Conservation (phyloP, 2,329 filamentous ascomycete genomes). For the Diaporthe amygdali region DNA sequence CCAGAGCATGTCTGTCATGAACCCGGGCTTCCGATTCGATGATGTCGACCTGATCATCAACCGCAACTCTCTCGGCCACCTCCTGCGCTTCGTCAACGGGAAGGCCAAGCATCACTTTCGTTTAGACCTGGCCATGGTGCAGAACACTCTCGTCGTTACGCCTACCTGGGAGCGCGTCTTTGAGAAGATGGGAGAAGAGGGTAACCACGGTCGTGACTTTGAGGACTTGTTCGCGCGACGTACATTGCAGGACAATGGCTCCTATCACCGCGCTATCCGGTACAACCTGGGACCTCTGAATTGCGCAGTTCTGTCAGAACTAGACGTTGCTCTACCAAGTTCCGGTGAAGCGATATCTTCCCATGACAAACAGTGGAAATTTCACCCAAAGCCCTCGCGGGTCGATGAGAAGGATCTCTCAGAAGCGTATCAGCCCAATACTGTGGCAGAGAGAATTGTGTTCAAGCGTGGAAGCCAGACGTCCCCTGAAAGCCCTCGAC, state of each 20-base stretch:
- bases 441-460: neutral
- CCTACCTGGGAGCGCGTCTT: conserved; percentile 6
- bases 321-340: neutral
- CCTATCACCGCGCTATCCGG: conserved; percentile 20
- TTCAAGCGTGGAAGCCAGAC: neutral
- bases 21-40: conserved; percentile 30
- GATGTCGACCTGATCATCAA: conserved; percentile 37
- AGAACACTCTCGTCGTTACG: conserved; percentile 20
- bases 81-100: conserved; percentile 30
- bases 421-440: neutral
- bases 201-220: conserved; percentile 11
- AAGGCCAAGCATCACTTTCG: neutral
- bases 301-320: conserved; percentile 17
- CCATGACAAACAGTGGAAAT: neutral
- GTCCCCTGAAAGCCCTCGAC: neutral
- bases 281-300: conserved; percentile 20
- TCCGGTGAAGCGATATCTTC: neutral
- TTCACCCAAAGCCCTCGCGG: neutral
- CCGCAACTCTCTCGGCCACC: conserved; percentile 31
- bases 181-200: neutral
- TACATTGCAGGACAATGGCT: neutral
- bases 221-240: conserved; percentile 10
- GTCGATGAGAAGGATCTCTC: neutral
- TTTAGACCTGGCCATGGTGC: conserved; percentile 16
- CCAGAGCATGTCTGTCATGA: conserved; percentile 32